Base-by-base conservation (phyloP, 768 basidiomycete genomes). In the Scleroderma citrinum region DNA sequence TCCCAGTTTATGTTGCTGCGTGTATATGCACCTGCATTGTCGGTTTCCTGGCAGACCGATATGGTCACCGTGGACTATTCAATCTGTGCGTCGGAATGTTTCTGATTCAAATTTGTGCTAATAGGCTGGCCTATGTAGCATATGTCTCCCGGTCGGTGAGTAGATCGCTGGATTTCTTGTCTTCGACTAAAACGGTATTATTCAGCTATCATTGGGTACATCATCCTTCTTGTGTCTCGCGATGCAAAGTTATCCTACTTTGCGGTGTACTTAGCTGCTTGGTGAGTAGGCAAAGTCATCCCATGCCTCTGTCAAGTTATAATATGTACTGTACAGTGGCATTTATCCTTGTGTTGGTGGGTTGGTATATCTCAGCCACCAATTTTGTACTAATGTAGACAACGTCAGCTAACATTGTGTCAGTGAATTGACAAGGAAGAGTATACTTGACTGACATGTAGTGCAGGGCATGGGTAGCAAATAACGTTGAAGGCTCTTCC, bases 401-500 rank as follows among this genome's bases (percentile, higher is more conserved):
- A 19, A 11, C 7, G 4, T 31, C 43, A 83, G 82, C 82, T 11
- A 83, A 83, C 57, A 75, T 77, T 1, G 72, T 80, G 81, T 82
- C 57, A 56, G 72, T 59, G 29, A 7, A 7, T 13, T 47, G 42
- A 37, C 37, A 5, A 37, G 11, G 26, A 34, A 42, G 17, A 5
- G 30, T 29, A 4, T 10, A 30, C 31, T 44, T 59, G 46, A 57
- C 32, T 19, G 11, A 14, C 12, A 34, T 50, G 52, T 24, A 34
- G 21, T 49, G 26, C 19, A 70, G 76, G 52, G 73, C 76, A 3
- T 78, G 76, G 75, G 76, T 79, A 19, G 78, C 80, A 17, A 86
- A 87, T 59, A 88, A 85, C 59, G 74, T 83, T 13, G 84, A 87
- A 65, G 85, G 86, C 13, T 74, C 77, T 3, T 88, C 87, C 67